These are phyloP conservation scores for Wickerhamiella slavikovae DNA, from an alignment of 805 yeast species.

Conservation along the genomic window DNA sequence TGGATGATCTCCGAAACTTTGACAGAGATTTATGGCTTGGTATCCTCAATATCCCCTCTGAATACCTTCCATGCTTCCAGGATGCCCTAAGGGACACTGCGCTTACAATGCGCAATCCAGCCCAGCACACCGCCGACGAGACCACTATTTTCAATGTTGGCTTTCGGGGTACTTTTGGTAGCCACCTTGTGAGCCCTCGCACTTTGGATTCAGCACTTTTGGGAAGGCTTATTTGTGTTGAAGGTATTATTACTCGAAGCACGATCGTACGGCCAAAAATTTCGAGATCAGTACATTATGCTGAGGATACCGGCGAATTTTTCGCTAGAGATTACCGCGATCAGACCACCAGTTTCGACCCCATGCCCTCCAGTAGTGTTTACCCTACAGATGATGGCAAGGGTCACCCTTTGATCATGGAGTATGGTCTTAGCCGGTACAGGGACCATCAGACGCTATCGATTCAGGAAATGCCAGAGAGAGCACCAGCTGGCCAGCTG, in stretches of 20 bases:
- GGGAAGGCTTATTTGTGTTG: slow-evolving; percentile 68
- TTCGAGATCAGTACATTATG: slow-evolving; percentile 78
- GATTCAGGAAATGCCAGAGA: slow-evolving; percentile 93
- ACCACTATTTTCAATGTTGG: slow-evolving; percentile 53
- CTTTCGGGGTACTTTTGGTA: slow-evolving; percentile 81
- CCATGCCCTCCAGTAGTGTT: slow-evolving; percentile 60
- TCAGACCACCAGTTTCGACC: slow-evolving; percentile 76
- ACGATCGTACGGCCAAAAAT: slow-evolving; percentile 87
- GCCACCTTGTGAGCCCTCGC: slow-evolving; percentile 71
- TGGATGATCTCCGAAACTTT: slow-evolving; percentile 77
- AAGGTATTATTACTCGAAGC: slow-evolving; percentile 89
- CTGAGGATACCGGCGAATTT: slow-evolving; percentile 63
- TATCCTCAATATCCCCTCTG: slow-evolving; percentile 54
- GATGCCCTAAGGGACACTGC: slow-evolving; percentile 69
- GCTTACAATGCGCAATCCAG: slow-evolving; percentile 43
- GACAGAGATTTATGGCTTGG: slow-evolving; percentile 67
- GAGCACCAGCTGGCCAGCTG: slow-evolving; percentile 93
- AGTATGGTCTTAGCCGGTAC: slow-evolving; percentile 81
- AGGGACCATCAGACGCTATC: slow-evolving; percentile 87
- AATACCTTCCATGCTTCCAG: slow-evolving; percentile 74
- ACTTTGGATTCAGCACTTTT: slow-evolving; percentile 58
- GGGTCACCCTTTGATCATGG: slow-evolving; percentile 73
- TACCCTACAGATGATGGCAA: slow-evolving; percentile 88
- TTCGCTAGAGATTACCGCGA: slow-evolving; percentile 86
- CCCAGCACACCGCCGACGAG: slow-evolving; percentile 33